These are phyloP conservation scores for Tympanopsis confertula DNA, from an alignment of 2,329 filamentous ascomycete species.

Conservation along the genomic window DNA sequence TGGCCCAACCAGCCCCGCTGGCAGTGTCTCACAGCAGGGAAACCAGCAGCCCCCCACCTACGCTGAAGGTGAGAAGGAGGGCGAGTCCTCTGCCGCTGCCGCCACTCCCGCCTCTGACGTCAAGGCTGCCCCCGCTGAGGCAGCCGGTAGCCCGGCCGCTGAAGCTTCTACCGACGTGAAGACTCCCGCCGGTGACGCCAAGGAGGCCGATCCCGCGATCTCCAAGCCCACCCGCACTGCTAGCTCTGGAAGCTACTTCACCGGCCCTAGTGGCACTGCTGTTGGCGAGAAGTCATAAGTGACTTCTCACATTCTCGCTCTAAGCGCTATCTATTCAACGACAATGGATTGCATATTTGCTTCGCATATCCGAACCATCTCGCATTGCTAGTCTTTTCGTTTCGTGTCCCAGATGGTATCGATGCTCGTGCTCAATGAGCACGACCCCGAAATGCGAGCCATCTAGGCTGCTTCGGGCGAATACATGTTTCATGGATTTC, in stretches of 20 bases:
- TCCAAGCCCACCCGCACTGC: no score
- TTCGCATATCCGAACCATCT: no score
- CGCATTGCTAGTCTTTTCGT: no score
- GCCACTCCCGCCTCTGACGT: background rate
- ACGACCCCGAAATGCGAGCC: no score
- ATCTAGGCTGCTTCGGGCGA: no score
- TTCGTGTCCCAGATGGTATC: no score
- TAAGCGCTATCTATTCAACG: background rate
- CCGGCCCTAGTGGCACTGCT: background rate
- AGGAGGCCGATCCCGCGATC: no score
- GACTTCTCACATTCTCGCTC: background rate
- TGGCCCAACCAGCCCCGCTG: slow-evolving; percentile 12
- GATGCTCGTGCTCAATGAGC: no score
- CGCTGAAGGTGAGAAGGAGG: background rate
- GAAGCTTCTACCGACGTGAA: background rate
- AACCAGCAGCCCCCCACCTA: background rate
- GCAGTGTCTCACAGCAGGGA: background rate
- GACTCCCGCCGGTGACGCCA: no score
- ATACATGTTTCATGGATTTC: no score
- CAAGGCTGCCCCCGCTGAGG: background rate
- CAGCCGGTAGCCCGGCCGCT: background rate
- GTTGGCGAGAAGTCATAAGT: background rate
- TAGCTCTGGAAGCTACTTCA: background rate
- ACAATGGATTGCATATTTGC: background rate
- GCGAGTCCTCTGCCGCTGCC: background rate